Base-by-base conservation (phyloP, 495 filamentous ascomycete species). In the Rusavskia elegans region DNA sequence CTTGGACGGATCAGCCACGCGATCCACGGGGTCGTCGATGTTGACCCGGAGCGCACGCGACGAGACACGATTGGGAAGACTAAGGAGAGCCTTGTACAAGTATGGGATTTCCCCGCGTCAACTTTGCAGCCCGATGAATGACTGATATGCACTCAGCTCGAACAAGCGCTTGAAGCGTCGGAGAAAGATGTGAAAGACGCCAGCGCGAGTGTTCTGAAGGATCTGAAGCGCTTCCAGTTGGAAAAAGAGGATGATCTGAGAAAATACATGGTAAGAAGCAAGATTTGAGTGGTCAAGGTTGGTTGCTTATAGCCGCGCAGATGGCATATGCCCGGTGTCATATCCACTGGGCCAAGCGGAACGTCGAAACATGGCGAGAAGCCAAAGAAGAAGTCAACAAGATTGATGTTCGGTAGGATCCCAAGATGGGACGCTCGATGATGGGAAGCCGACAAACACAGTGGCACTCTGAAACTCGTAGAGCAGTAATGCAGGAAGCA, bases 331-430 rank as follows among this genome's bases (percentile, higher is more conserved):
- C 92, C 11, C 84, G 81, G 61, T 89, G 83, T 64, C 92, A 98
- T 63, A 82, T 98, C 53, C 88, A 97, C 64, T 98, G 92, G 92
- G 93, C 92, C n/a, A 88, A 82, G 65, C 92, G 92, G 71, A 96
- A 89, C 60, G 80, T 92, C 59, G 89, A 94, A 61, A 87, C 87
- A 3, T 98, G 92, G 92, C 87, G 89, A 59, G 89, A 97, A 64
- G 92, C 92, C 3, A 87, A 79, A 59, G 82, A 81, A n/a, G 92
- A 97, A 61, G 84, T 95, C 48, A 79, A 83, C 52, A 95, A 94
- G 73, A 96, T 96, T 50, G 74, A 80, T 52, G 70, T 69, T 41
- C 69, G 70, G 53, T 82, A 72, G 21, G 23, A 2, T 0, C 3
- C 1, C 1, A 7, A 16, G 7, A 10, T 16, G 8, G 5, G 23